A percentile compares a stretch with the other conserved stretches of the same genome.
Conservation (phyloP, 2,329 filamentous ascomycete genomes). For the Phialemoniopsis sp. region DNA sequence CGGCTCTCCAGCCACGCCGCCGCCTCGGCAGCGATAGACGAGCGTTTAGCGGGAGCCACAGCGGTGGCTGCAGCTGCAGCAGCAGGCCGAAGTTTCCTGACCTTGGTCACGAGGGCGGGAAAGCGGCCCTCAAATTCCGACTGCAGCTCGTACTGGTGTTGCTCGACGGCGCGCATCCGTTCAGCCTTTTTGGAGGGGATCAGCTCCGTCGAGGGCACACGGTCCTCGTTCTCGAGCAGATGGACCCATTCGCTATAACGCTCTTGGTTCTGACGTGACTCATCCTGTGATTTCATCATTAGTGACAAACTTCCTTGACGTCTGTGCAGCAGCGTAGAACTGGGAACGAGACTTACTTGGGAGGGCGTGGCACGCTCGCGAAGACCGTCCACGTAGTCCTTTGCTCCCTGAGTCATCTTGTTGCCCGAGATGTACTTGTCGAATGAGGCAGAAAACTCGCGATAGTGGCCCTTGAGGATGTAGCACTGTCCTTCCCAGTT, state of each 20-base stretch:
- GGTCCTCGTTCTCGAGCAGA: conserved; percentile 37
- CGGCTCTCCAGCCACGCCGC: no score
- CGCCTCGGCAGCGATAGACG: no score
- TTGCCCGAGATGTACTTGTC: conserved; percentile 42
- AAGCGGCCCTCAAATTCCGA: conserved; percentile 40
- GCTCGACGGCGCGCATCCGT: conserved; percentile 32
- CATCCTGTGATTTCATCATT: conserved; percentile 5
- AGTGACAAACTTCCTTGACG: no score
- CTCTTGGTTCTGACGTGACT: conserved; percentile 23
- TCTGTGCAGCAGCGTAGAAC: neutral
- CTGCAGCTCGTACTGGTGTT: conserved; percentile 44
- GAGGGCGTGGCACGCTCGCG: conserved; percentile 26
- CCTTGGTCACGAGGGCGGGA: conserved; percentile 41
- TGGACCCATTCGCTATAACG: conserved; percentile 41
- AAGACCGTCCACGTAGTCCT: conserved; percentile 32
- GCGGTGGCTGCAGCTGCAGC: neutral
- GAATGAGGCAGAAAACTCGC: conserved; percentile 50
- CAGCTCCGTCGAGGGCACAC: conserved; percentile 28
- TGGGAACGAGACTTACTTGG: conserved; percentile 17
- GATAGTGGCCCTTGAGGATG: conserved; percentile 51
- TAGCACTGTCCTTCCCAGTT: conserved; percentile 49
- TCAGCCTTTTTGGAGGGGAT: conserved; percentile 32
- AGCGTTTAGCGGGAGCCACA: no score
- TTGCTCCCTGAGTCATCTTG: conserved; percentile 35
- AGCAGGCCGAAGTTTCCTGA: conserved; percentile 24